These are phyloP conservation scores for Biscogniauxia mediterranea DNA, from an alignment of 2,329 filamentous ascomycete genomes.

Conservation along the genomic window DNA sequence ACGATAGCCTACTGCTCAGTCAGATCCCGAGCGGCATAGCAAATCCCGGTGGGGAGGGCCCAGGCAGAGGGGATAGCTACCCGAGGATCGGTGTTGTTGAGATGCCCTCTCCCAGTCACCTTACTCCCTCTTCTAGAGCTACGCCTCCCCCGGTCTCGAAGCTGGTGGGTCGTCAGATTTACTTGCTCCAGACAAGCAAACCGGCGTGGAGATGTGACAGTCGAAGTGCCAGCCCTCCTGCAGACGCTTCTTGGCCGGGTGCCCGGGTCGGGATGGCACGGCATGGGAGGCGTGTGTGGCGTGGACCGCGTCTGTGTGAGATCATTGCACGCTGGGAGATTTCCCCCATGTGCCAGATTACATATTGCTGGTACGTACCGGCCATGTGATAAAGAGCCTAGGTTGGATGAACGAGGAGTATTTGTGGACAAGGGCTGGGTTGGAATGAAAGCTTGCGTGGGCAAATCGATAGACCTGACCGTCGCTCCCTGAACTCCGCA, in stretches of 20 bases:
- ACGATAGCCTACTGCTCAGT: slow-evolving; percentile 20
- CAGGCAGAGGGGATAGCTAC: slow-evolving; percentile 8
- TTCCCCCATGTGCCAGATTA: neutral
- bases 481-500: neutral
- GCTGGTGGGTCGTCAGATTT: neutral
- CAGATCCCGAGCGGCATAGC: slow-evolving; percentile 21
- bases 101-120: slow-evolving; percentile 3
- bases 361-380: neutral
- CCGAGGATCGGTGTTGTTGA: slow-evolving; percentile 17
- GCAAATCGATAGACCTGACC: neutral
- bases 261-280: neutral
- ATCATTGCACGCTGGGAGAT: neutral
- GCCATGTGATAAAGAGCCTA: neutral
- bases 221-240: neutral
- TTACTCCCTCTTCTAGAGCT: slow-evolving; percentile 5
- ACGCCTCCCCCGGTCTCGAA: no score
- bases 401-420: neutral
- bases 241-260: neutral
- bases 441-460: neutral
- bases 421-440: neutral
- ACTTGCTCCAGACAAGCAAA: neutral
- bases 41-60: slow-evolving; percentile 16
- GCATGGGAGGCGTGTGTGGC: neutral
- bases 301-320: neutral
- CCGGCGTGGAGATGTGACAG: neutral